A percentile compares a stretch with the other conserved stretches of the same genome.
phyloP scores from a whole-genome alignment of 2,329 filamentous ascomycete species.

The Thelonectria discophora region DNA sequence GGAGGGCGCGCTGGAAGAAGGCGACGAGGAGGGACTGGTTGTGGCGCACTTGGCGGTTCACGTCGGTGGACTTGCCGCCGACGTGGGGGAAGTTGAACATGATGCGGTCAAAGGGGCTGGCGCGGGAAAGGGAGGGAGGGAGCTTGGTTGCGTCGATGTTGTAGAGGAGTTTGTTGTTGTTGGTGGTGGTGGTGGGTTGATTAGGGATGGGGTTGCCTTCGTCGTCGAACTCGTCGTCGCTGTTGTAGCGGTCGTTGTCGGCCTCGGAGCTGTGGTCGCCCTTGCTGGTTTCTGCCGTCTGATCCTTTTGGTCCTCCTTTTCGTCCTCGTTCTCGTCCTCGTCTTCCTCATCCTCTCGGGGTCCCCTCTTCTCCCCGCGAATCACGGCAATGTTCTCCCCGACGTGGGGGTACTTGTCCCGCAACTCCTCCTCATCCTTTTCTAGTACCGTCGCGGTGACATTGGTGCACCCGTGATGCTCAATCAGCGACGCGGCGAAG shows the following conservation, averaged over 20 bases:
- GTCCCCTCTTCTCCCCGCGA: constrained; percentile 35
- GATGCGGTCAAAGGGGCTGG: constrained; percentile 73
- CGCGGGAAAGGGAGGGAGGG: constrained; percentile 54
- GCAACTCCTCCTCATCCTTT: constrained; percentile 62
- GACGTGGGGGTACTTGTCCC: constrained; percentile 78
- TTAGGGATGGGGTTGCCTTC: constrained; percentile 31
- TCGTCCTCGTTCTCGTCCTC: constrained; percentile 10
- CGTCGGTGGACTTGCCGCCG: constrained; percentile 89
- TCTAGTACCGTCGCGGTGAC: constrained; percentile 78
- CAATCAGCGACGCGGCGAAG: constrained; percentile 73
- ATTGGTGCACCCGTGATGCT: constrained; percentile 71
- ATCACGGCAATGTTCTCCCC: constrained; percentile 66
- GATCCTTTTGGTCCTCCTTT: constrained; percentile 5
- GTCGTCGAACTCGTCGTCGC: constrained; percentile 29
- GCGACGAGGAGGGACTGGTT: constrained; percentile 83
- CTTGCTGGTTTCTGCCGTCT: constrained; percentile 13
- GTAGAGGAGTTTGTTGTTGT: constrained; percentile 62
- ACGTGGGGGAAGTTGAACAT: constrained; percentile 98
- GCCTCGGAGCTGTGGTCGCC: constrained; percentile 29
- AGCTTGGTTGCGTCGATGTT: constrained; percentile 73
- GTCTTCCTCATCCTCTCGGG: constrained; percentile 25
- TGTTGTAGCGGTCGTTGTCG: constrained; percentile 32
- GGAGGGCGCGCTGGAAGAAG: constrained; percentile 68
- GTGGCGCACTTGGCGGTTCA: constrained; percentile 91
- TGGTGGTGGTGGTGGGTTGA: constrained; percentile 23